Evolutionary conservation across 192 early-diverging fungal species (phyloP).

Genomic region (Podochytrium sp.): DNA sequence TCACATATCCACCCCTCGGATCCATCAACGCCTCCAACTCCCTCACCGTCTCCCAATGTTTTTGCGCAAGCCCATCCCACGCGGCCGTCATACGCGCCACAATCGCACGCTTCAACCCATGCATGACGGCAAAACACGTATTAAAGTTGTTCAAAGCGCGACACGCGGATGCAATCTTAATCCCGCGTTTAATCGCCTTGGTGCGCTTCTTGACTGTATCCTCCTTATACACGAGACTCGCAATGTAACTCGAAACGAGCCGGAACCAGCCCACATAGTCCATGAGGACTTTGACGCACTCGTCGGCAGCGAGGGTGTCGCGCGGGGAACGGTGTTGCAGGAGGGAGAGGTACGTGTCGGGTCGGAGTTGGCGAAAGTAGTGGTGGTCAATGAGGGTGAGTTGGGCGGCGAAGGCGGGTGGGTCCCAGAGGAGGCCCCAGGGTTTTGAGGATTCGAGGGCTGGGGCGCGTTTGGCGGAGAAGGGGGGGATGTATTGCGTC

Average conservation of each 20-base stretch:
- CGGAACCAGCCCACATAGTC: conserved; percentile 55
- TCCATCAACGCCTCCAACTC: conserved; percentile 46
- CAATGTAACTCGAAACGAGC: conserved; percentile 47
- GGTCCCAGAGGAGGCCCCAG: conserved; percentile 50
- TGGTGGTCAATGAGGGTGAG: conserved; percentile 55
- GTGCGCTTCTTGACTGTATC: conserved; percentile 49
- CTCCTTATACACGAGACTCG: conserved; percentile 48
- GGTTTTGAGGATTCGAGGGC: conserved; percentile 38
- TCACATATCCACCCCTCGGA: conserved; percentile 43
- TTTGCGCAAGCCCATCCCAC: conserved; percentile 53
- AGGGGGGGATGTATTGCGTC: conserved; percentile 54
- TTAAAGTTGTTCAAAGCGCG: conserved; percentile 52
- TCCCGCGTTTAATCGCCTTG: conserved; percentile 49
- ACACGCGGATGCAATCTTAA: conserved; percentile 57
- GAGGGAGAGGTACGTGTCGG: conserved; percentile 53
- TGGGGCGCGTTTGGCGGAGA: conserved; percentile 36
- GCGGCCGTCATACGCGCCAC: conserved; percentile 37
- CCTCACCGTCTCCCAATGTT: conserved; percentile 50
- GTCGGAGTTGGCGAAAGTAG: conserved; percentile 54
- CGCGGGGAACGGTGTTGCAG: conserved; percentile 34
- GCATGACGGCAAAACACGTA: conserved; percentile 45
- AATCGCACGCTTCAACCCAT: conserved; percentile 46
- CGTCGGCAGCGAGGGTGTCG: conserved; percentile 39
- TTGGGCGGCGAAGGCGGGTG: conserved; percentile 53
- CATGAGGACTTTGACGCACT: conserved; percentile 47